Conservation (phyloP, 768 basidiomycete species). For the Mycena vitilis region DNA sequence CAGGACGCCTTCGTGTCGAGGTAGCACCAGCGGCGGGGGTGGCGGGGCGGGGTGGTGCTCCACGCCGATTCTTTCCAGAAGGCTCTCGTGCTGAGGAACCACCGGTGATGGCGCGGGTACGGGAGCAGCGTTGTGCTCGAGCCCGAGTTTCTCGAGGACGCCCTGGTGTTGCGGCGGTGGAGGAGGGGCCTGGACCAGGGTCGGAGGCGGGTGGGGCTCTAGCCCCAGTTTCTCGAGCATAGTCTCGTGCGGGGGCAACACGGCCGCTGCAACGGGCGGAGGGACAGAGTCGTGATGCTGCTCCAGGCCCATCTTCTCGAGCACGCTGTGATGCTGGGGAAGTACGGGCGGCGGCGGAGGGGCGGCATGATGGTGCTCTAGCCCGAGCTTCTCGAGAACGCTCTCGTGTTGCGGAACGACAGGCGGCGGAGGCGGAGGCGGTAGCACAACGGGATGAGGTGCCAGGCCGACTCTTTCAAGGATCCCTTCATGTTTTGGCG, state of each 20-base stretch:
- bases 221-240: constrained; percentile 18
- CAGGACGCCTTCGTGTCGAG: constrained; percentile 1
- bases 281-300: constrained; percentile 3
- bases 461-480: constrained; percentile 10
- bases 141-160: constrained; percentile 11
- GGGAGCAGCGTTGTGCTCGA: constrained; percentile 3
- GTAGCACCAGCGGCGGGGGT: not conserved
- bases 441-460: not conserved
- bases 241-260: constrained; percentile 8
- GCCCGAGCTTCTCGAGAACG: constrained; percentile 16
- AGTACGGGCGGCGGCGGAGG: constrained; percentile 11
- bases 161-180: constrained; percentile 7
- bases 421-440: constrained; percentile 16
- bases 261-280: not conserved
- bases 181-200: not conserved
- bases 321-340: constrained; percentile 4
- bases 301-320: constrained; percentile 6
- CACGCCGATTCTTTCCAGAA: constrained; percentile 17
- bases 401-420: constrained; percentile 11
- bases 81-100: not conserved
- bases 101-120: not conserved
- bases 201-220: constrained; percentile 14
- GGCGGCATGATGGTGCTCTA: constrained; percentile 3
- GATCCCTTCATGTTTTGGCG: constrained; percentile 14
- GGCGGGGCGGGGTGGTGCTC: not conserved